Evolutionary conservation across 2,329 filamentous ascomycete genomes (phyloP), one percentile per base, ranked within the genome.

Genomic region (Ascochyta fabae): DNA sequence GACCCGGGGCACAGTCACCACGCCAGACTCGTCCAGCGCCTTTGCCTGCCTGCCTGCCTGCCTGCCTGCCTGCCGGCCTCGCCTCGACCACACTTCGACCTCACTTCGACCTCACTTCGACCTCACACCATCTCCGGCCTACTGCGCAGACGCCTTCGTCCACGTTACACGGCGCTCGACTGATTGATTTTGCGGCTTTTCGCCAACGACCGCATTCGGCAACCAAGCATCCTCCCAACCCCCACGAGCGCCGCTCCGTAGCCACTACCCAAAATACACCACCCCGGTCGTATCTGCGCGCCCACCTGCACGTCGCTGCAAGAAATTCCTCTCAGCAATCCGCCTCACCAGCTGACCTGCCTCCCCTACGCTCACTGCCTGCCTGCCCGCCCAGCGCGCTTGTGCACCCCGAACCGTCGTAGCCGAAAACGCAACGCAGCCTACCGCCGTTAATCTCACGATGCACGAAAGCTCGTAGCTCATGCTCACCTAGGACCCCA

Each of bases 341-440:
- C 52, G 54, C 45, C 53, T 47, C 46, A 55, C 56, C 65, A 68
- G 64, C 65, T 68, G 65, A 68, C 65, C 64, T 58, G 64, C 58
- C 19, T 54, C 48, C 31, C 43, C 29, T 36, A 45, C 53, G 43
- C 44, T 58, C 53, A 33, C 48, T 52, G 44, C 47, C 47, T 65
- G 55, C 59, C 50, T 44, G 56, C 56, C 65, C 67, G 66, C 67
- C 62, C 68, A 68, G 67, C 67, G 68, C 70, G 68, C 69, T 65
- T 67, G 64, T 60, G 58, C 57, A 60, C 60, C 62, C 64, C 58
- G 53, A 62, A 58, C 54, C 59, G 59, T 61, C 55, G 60, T 64
- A 65, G 58, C 60, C 61, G 55, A 52, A 33, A 16, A 60, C 58
- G 60, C 61, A 59, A 58, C 45, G 51, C 43, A 53, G 55, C 59